Evolutionary conservation across 106 monocot species (phyloP).

Genomic region (Iris macrosiphon): DNA sequence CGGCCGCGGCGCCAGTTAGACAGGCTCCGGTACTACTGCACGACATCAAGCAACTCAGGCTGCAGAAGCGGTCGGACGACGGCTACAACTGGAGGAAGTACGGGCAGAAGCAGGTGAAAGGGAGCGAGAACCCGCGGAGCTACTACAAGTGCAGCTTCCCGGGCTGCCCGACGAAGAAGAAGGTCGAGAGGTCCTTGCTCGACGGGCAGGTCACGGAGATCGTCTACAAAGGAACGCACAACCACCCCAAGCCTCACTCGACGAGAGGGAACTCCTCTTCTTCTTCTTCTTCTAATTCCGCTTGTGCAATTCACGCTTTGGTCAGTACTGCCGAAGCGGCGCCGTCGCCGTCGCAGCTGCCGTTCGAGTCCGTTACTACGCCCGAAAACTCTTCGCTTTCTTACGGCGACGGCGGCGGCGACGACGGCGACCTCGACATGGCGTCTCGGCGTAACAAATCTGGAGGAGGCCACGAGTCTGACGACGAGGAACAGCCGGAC

Average conservation of each 20-base stretch:
- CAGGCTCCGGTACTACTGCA: too few species aligned
- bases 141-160: constrained; percentile 51
- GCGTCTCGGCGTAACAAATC: constrained; percentile 12
- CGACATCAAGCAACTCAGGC: too few species aligned
- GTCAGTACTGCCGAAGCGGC: not conserved
- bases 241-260: constrained; percentile 43
- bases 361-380: constrained; percentile 15
- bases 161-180: constrained; percentile 39
- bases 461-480: constrained; percentile 19
- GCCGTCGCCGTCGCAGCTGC: constrained; percentile 3
- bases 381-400: constrained; percentile 62
- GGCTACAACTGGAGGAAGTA: constrained; percentile 60
- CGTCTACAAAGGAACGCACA: constrained; percentile 45
- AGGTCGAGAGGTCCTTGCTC: constrained; percentile 29
- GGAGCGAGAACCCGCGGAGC: constrained; percentile 44
- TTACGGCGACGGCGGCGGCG: constrained; percentile 46
- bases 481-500: constrained; percentile 35
- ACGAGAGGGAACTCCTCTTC: constrained; percentile 22
- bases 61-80: constrained; percentile 30
- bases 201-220: constrained; percentile 55
- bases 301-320: not conserved
- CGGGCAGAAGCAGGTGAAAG: constrained; percentile 54
- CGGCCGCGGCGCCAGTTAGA: too few species aligned
- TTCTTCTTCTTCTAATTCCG: constrained; percentile 1
- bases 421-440: constrained; percentile 21